These are phyloP conservation scores for Tothia fuscella DNA, from an alignment of 2,329 filamentous ascomycete species.

Conservation along the genomic window DNA sequence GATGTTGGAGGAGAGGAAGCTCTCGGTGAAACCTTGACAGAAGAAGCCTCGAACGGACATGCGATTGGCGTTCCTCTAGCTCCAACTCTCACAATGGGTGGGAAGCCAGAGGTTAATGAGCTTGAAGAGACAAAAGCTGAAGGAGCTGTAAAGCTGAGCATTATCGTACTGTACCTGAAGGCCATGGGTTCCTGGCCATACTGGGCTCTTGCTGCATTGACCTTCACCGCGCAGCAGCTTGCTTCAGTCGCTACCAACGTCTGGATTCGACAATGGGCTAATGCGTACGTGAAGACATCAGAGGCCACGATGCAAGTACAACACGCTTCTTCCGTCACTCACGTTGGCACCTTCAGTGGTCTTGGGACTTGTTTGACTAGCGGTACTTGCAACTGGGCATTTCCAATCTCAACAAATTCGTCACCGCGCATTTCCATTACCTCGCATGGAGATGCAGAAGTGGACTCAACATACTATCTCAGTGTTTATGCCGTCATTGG, in stretches of 20 bases:
- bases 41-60: conserved; percentile 12
- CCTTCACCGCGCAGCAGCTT: conserved; percentile 74
- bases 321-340: conserved; percentile 28
- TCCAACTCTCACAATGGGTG: conserved; percentile 26
- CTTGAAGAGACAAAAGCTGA: conserved; percentile 61
- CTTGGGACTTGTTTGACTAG: conserved; percentile 36
- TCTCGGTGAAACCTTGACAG: conserved; percentile 15
- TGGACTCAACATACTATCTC: conserved; percentile 77
- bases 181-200: conserved; percentile 98
- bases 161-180: conserved; percentile 72
- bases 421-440: conserved; percentile 15
- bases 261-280: conserved; percentile 93
- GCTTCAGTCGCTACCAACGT: conserved; percentile 79
- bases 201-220: conserved; percentile 63
- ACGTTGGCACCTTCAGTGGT: conserved; percentile 30
- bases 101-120: conserved; percentile 31
- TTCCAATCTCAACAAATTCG: conserved; percentile 20
- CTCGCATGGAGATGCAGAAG: conserved; percentile 32
- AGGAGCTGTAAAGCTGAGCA: conserved; percentile 77
- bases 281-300: conserved; percentile 57
- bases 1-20: conserved; percentile 52
- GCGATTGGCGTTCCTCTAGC: conserved; percentile 40
- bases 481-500: conserved; percentile 72
- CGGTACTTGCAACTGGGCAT: conserved; percentile 38
- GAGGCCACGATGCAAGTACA: conserved; percentile 23